Evolutionary conservation across 352 stramenopile genomes (phyloP).

Genomic region (Globisporangium canariense): DNA sequence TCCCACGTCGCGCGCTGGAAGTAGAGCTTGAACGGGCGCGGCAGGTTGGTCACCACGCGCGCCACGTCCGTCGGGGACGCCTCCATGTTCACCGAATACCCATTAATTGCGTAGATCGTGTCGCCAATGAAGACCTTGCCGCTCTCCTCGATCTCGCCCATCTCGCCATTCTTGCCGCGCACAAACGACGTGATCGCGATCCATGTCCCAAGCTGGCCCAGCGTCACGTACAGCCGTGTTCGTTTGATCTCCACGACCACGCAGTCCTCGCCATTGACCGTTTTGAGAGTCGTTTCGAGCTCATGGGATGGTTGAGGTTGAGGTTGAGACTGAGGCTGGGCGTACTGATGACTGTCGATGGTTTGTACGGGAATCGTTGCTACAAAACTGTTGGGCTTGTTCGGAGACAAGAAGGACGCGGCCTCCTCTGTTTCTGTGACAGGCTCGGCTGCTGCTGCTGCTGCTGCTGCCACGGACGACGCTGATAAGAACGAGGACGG

Average conservation of each 20-base stretch:
- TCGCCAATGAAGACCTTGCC: constrained; percentile 66
- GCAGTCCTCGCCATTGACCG: constrained; percentile 17
- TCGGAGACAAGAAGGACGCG: constrained; percentile 50
- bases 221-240: constrained; percentile 50
- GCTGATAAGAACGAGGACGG: neutral
- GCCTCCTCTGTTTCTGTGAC: neutral
- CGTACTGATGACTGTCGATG: neutral
- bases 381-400: constrained; percentile 31
- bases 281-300: neutral
- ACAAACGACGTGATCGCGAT: constrained; percentile 68
- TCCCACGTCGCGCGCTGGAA: constrained; percentile 75
- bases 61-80: constrained; percentile 44
- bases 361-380: constrained; percentile 14
- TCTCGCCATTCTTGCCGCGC: constrained; percentile 32
- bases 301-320: neutral
- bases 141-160: constrained; percentile 66
- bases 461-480: neutral
- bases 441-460: neutral
- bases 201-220: constrained; percentile 41
- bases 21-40: constrained; percentile 46
- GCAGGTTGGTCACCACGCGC: constrained; percentile 32
- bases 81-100: constrained; percentile 19
- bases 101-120: constrained; percentile 56
- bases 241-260: constrained; percentile 37
- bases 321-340: too few species aligned